Evolutionary conservation across 2,329 filamentous ascomycete genomes (phyloP), one percentile per base, ranked within the genome.

Genomic region (Diaporthe aspalathi): DNA sequence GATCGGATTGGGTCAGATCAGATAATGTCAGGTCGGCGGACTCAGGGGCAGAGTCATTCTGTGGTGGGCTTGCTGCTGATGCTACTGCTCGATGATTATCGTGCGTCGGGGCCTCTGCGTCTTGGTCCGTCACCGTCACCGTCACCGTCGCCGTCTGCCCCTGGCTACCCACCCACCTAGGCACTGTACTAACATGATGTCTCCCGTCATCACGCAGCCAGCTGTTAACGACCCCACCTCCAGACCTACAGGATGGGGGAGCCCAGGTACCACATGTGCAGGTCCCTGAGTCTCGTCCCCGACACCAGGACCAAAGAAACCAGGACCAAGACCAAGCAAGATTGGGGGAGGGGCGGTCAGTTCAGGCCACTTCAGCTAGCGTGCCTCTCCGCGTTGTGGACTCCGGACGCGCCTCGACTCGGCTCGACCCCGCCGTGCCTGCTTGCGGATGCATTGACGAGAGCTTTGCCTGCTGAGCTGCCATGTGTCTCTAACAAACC

Each of bases 401-500:
- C 43, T 63, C 60, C 40, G 57, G 40, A 62, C 38, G 57, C 43
- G 54, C 14, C 29, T 54, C 52, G 52, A 63, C 49, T 50, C 32
- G n/a, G n/a, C n/a, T n/a, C n/a, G n/a, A n/a, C n/a, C n/a, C n/a
- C n/a, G 32, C 32, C 32, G 9, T 35, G 32, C 32, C 32, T 35
- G 32, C 32, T 9, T 35, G 32, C n/a, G n/a, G n/a, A n/a, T n/a
- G n/a, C n/a, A n/a, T n/a, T n/a, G n/a, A n/a, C n/a, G n/a, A n/a
- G n/a, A n/a, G n/a, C n/a, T n/a, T n/a, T n/a, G n/a, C n/a, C n/a
- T n/a, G n/a, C n/a, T n/a, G n/a, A n/a, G n/a, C n/a, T 49, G 66
- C 52, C 66, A 57, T 68, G 66, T 68, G 66, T 60, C 66, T 68
- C 52, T 68, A 68, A 68, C 40, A 8, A 38, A 8, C 35, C 35